These are phyloP conservation scores for Magnusiomyces fungicola DNA, from an alignment of 1,139 yeast species.

Conservation along the genomic window DNA sequence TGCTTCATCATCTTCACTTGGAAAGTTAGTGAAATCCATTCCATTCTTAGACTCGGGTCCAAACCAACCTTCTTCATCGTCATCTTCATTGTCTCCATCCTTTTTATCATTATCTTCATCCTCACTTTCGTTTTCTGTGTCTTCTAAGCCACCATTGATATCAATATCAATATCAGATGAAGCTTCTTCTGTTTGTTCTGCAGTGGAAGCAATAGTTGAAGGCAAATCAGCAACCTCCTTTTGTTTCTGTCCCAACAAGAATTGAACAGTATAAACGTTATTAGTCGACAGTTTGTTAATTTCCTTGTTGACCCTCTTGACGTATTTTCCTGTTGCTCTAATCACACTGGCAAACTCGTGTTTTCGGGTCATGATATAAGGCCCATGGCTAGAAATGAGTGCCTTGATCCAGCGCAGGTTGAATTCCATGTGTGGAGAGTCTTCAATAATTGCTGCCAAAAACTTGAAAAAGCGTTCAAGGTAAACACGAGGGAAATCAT, in stretches of 20 bases:
- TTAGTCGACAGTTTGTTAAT: conserved; percentile 49
- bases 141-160: conserved; percentile 7
- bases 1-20: conserved; percentile 16
- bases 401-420: conserved; percentile 72
- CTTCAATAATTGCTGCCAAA: conserved; percentile 61
- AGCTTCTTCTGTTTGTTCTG: conserved; percentile 3
- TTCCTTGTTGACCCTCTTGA: conserved; percentile 69
- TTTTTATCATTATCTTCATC: conserved; percentile 20
- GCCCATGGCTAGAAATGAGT: conserved; percentile 67
- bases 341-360: conserved; percentile 60
- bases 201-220: background rate
- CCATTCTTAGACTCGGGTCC: conserved; percentile 33
- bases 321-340: conserved; percentile 67
- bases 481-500: conserved; percentile 70
- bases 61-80: conserved; percentile 39
- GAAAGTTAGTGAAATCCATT: conserved; percentile 14
- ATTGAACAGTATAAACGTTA: conserved; percentile 49
- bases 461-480: conserved; percentile 60
- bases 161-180: conserved; percentile 9
- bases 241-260: conserved; percentile 23
- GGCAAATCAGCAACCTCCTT: background rate
- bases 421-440: conserved; percentile 82
- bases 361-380: conserved; percentile 55
- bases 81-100: conserved; percentile 18
- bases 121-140: conserved; percentile 13